Evolutionary conservation across 1,284 basidiomycete species (phyloP).

Genomic region (Athelia psychrophila): DNA sequence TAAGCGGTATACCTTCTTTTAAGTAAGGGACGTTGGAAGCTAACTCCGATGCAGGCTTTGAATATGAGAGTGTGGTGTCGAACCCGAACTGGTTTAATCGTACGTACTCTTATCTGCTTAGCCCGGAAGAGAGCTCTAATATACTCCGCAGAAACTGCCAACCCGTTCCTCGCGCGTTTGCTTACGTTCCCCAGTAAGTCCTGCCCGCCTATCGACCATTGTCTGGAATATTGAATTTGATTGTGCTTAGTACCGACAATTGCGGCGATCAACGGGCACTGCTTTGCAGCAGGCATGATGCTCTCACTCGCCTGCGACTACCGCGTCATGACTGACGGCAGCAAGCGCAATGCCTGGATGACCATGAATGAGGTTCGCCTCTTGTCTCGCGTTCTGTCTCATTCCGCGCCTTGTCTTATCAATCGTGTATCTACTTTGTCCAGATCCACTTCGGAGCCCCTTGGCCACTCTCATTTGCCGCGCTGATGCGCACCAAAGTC

Average conservation of each 20-base stretch:
- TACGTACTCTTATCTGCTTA: constrained; percentile 31
- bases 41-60: constrained; percentile 3
- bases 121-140: constrained; percentile 4
- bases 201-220: neutral
- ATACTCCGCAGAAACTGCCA: constrained; percentile 43
- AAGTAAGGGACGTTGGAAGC: constrained; percentile 1
- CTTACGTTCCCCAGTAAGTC: constrained; percentile 68
- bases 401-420: constrained; percentile 6
- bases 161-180: constrained; percentile 52
- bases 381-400: constrained; percentile 9
- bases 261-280: constrained; percentile 90
- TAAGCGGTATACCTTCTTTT: constrained; percentile 17
- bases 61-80: constrained; percentile 45
- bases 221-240: constrained; percentile 3
- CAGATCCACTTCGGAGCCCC: constrained; percentile 83
- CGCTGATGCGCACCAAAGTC: constrained; percentile 67
- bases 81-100: constrained; percentile 77
- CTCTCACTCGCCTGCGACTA: constrained; percentile 86
- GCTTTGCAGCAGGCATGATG: constrained; percentile 85
- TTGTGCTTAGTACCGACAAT: constrained; percentile 67
- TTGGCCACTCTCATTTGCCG: constrained; percentile 72
- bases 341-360: constrained; percentile 76
- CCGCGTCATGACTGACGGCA: constrained; percentile 84
- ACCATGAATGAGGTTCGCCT: constrained; percentile 87
- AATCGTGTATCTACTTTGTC: constrained; percentile 4